Evolutionary conservation across 805 yeast genomes (phyloP).

Genomic region (Suhomyces faveliae): DNA sequence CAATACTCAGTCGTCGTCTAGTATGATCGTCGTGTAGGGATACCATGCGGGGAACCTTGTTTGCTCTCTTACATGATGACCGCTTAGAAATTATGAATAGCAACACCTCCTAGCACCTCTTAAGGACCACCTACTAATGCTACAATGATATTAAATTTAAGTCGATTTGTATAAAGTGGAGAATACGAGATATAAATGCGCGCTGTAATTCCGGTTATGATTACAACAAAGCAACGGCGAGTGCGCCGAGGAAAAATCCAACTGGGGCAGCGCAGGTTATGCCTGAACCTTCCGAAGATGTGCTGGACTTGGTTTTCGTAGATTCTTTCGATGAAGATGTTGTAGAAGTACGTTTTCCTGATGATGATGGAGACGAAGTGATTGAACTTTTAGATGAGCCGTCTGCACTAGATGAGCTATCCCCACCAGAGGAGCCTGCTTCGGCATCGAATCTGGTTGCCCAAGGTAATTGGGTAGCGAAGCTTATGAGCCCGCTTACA

Average conservation of each 20-base stretch:
- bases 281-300: conserved; percentile 8
- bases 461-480: conserved; percentile 41
- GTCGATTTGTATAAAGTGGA: not conserved
- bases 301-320: not conserved
- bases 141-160: too few species aligned
- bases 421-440: conserved; percentile 3
- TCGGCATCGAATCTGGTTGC: conserved; percentile 21
- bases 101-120: not conserved
- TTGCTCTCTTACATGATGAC: not conserved
- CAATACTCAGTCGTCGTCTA: not conserved
- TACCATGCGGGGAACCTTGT: not conserved
- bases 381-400: conserved; percentile 3
- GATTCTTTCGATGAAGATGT: conserved; percentile 10
- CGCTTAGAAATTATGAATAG: not conserved
- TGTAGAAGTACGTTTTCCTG: conserved; percentile 7
- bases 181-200: not conserved
- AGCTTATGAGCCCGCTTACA: conserved; percentile 24
- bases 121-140: too few species aligned
- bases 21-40: not conserved
- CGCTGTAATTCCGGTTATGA: not conserved
- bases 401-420: conserved; percentile 6
- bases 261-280: conserved; percentile 22
- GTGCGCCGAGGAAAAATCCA: conserved; percentile 34
- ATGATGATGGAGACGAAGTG: conserved; percentile 1
- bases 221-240: conserved; percentile 34